These are phyloP conservation scores for Pholiota microspora DNA, from an alignment of 768 basidiomycete genomes.

Conservation along the genomic window DNA sequence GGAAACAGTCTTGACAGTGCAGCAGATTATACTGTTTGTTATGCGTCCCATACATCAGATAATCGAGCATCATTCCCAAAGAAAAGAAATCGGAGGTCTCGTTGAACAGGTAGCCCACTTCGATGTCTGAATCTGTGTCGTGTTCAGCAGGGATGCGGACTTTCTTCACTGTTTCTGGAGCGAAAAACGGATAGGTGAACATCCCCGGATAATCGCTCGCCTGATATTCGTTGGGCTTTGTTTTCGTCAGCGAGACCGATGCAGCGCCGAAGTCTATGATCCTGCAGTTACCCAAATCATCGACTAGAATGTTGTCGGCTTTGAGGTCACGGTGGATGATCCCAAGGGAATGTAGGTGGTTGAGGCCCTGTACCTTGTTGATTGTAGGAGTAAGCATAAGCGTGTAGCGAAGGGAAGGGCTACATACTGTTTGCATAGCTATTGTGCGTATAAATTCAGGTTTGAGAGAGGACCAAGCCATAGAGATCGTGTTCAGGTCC, in stretches of 20 bases:
- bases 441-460: background rate
- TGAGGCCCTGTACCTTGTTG: background rate
- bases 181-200: background rate
- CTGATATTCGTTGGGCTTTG: background rate
- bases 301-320: background rate
- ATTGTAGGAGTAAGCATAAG: background rate
- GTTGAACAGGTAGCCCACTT: too few relatives aligned
- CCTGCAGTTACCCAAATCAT: background rate
- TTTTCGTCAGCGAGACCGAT: background rate
- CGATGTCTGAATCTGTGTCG: too few relatives aligned
- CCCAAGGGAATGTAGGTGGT: background rate
- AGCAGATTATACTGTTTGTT: background rate
- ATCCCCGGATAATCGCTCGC: background rate
- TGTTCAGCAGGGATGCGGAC: too few relatives aligned
- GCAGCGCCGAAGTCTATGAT: background rate
- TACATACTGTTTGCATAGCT: background rate
- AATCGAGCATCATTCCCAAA: background rate
- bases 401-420: background rate
- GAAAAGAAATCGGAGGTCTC: background rate
- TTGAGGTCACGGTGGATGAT: conserved; percentile 2
- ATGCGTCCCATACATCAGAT: background rate
- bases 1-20: background rate
- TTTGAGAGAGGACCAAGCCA: background rate
- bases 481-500: background rate
- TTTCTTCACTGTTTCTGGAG: background rate